These are phyloP conservation scores for Curvularia verruculosa DNA, from an alignment of 2,329 filamentous ascomycete species.

Conservation along the genomic window DNA sequence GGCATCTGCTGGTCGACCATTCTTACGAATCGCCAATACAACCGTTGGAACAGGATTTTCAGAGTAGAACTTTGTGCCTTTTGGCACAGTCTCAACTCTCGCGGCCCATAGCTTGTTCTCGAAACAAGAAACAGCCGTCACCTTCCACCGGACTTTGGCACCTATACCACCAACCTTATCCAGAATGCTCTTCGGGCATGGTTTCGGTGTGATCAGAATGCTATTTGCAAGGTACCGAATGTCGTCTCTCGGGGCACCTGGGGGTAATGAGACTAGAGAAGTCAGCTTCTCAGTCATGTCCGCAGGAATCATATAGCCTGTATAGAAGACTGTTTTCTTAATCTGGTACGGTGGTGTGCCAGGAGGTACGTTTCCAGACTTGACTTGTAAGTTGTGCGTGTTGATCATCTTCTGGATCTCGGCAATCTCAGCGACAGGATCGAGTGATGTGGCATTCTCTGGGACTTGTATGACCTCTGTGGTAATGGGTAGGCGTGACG, in stretches of 20 bases:
- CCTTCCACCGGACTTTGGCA: constrained; percentile 81
- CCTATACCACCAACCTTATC: constrained; percentile 88
- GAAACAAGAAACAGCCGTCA: constrained; percentile 74
- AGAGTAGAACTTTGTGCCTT: constrained; percentile 69
- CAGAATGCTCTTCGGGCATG: constrained; percentile 73
- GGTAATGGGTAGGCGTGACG: constrained; percentile 67
- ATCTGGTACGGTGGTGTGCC: constrained; percentile 67
- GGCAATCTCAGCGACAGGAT: constrained; percentile 78
- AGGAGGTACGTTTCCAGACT: constrained; percentile 52
- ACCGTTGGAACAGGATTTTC: constrained; percentile 80
- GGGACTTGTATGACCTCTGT: constrained; percentile 87
- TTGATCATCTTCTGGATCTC: constrained; percentile 91
- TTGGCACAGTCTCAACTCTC: constrained; percentile 73
- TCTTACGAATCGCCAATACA: constrained; percentile 79
- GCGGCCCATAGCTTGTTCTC: constrained; percentile 90
- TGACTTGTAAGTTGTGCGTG: constrained; percentile 73
- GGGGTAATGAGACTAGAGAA: constrained; percentile 69
- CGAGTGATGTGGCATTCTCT: constrained; percentile 74
- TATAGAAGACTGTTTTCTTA: constrained; percentile 88
- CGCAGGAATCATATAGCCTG: constrained; percentile 81
- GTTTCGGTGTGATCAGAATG: constrained; percentile 84
- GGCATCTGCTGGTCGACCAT: constrained; percentile 78
- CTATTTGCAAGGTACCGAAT: constrained; percentile 85
- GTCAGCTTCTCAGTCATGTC: constrained; percentile 75
- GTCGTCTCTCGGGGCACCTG: constrained; percentile 68